Conservation (phyloP, 2,329 filamentous ascomycete genomes). For the Neobulgaria alba region DNA sequence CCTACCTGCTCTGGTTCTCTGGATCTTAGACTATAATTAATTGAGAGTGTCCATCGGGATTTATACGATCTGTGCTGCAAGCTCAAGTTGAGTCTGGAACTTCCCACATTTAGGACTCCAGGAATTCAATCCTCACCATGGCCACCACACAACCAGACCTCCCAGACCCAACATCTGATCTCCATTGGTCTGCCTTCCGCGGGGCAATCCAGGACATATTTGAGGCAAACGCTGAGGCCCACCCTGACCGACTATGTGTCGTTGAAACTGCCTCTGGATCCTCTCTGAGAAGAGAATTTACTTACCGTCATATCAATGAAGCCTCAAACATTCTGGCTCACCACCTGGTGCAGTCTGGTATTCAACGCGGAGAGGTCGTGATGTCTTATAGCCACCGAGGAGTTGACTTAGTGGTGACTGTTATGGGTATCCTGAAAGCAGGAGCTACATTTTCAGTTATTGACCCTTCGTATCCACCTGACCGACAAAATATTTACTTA, state of each 20-base stretch:
- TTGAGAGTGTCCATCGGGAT: too few species aligned
- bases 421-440: slow-evolving; percentile 63
- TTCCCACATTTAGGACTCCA: too few species aligned
- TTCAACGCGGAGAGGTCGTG: slow-evolving; percentile 75
- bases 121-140: slow-evolving; percentile 12
- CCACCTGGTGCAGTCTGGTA: slow-evolving; percentile 65
- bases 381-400: slow-evolving; percentile 85
- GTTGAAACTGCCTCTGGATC: slow-evolving; percentile 49
- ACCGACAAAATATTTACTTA: slow-evolving; percentile 73
- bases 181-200: slow-evolving; percentile 50
- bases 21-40: too few species aligned
- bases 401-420: slow-evolving; percentile 67
- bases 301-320: slow-evolving; percentile 80
- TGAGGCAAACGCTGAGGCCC: slow-evolving; percentile 47
- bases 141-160: slow-evolving; percentile 13
- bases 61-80: too few species aligned
- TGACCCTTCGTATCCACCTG: slow-evolving; percentile 75
- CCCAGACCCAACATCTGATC: slow-evolving; percentile 50
- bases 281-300: slow-evolving; percentile 59
- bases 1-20: too few species aligned
- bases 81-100: too few species aligned
- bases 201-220: slow-evolving; percentile 55
- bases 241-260: slow-evolving; percentile 59
- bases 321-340: slow-evolving; percentile 73
- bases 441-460: slow-evolving; percentile 59